Conservation (phyloP, 768 basidiomycete genomes). For the Pleurotus sapidus region DNA sequence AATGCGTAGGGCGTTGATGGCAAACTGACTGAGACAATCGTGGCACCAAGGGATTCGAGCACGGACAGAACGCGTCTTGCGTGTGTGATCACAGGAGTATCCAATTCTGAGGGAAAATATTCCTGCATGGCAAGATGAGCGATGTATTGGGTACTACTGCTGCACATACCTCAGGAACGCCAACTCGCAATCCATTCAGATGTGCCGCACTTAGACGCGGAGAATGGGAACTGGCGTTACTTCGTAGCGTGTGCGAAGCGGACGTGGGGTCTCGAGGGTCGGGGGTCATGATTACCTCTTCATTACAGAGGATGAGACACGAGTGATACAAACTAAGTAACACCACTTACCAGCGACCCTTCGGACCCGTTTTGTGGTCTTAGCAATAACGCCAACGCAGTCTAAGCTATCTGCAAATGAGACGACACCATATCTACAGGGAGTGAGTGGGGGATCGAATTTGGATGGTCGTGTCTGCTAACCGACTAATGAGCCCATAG, state of each 20-base stretch:
- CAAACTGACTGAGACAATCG: constrained; percentile 69
- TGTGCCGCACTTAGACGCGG: background rate
- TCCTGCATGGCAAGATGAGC: constrained; percentile 42
- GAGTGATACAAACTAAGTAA: background rate
- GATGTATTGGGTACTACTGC: background rate
- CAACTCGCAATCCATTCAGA: constrained; percentile 55
- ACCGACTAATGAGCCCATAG: constrained; percentile 90
- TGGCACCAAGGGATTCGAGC: constrained; percentile 54
- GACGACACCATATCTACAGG: constrained; percentile 78
- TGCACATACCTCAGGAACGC: constrained; percentile 63
- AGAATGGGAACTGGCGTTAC: constrained; percentile 12
- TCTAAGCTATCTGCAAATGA: constrained; percentile 95
- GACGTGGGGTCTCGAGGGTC: constrained; percentile 79
- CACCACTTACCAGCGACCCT: constrained; percentile 62
- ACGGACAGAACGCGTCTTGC: constrained; percentile 42
- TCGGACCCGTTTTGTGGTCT: constrained; percentile 43
- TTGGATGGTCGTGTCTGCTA: constrained; percentile 11
- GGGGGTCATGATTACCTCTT: constrained; percentile 45
- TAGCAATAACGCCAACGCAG: constrained; percentile 83
- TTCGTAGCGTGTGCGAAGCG: constrained; percentile 37
- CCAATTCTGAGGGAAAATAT: constrained; percentile 75
- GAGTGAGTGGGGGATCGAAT: background rate
- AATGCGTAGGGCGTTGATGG: constrained; percentile 69
- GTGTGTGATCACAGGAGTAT: constrained; percentile 37
- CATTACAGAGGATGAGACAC: background rate